Conservation (phyloP, 495 filamentous ascomycete genomes). For the Aspergillus carlsbadensis region DNA sequence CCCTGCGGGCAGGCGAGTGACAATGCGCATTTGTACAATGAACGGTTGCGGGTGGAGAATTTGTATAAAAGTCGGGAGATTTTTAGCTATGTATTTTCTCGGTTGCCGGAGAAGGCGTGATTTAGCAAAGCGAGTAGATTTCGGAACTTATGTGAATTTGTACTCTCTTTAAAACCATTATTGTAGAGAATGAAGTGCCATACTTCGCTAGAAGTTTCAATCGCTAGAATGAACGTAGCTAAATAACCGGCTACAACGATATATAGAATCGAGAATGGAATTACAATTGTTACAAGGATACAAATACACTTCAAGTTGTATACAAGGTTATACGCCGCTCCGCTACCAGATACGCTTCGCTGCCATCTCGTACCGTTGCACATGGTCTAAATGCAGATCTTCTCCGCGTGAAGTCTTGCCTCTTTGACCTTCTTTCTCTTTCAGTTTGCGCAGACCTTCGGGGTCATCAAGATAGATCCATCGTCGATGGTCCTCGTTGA, state of each 20-base stretch:
- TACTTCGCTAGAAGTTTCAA: too few species aligned
- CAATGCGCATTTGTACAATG: constrained; percentile 90
- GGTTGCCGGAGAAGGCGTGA: constrained; percentile 54
- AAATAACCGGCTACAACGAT: too few species aligned
- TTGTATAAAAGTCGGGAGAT: constrained; percentile 90
- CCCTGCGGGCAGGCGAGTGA: constrained; percentile 96
- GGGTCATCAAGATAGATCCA: constrained; percentile 87
- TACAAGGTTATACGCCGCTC: not conserved
- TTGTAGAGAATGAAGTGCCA: not conserved
- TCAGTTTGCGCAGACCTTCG: constrained; percentile 62
- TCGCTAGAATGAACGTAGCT: too few species aligned
- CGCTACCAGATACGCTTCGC: constrained; percentile 89
- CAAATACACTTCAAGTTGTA: not conserved
- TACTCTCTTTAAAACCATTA: not conserved
- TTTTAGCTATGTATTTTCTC: constrained; percentile 78
- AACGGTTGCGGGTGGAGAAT: constrained; percentile 82
- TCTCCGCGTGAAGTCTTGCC: constrained; percentile 57
- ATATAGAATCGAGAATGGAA: too few species aligned
- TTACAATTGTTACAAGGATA: not conserved
- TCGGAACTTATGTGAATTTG: not conserved
- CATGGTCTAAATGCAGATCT: constrained; percentile 59
- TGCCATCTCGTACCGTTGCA: constrained; percentile 87
- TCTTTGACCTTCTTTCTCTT: constrained; percentile 66
- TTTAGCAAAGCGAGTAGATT: not conserved
- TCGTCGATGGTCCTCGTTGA: constrained; percentile 80